Conservation (phyloP, 495 filamentous ascomycete species). For the Penicillium cataractarum region DNA sequence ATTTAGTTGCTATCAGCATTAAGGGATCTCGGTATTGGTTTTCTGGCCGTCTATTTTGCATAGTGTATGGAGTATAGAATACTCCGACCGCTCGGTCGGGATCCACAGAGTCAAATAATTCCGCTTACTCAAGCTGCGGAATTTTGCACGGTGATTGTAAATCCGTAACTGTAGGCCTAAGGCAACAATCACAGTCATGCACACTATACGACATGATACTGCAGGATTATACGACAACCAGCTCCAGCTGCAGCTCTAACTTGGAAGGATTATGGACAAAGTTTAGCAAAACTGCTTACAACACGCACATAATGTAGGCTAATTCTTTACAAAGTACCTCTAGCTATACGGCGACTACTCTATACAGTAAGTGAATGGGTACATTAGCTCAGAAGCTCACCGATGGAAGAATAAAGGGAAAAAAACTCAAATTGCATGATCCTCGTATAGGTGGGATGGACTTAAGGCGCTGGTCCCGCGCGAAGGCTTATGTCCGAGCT, state of each 20-base stretch:
- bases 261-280: too few relatives aligned
- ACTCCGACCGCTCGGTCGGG: background rate
- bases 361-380: background rate
- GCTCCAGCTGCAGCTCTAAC: too few relatives aligned
- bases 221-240: background rate
- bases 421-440: slow-evolving; percentile 14
- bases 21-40: background rate
- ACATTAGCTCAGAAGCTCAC: background rate
- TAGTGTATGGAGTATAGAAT: too few relatives aligned
- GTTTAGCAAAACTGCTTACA: too few relatives aligned
- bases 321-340: background rate
- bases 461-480: slow-evolving; percentile 7
- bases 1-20: background rate
- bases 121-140: slow-evolving; percentile 3
- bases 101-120: background rate
- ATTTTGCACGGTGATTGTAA: background rate
- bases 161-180: background rate
- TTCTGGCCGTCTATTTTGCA: background rate
- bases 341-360: background rate
- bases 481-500: slow-evolving; percentile 20
- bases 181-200: background rate
- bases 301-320: background rate
- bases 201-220: background rate
- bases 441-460: slow-evolving; percentile 14
- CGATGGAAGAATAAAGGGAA: background rate